Evolutionary conservation across 2,329 filamentous ascomycete genomes (phyloP), one percentile per base, ranked within the genome.

Genomic region (Fusarium pseudonygamai): DNA sequence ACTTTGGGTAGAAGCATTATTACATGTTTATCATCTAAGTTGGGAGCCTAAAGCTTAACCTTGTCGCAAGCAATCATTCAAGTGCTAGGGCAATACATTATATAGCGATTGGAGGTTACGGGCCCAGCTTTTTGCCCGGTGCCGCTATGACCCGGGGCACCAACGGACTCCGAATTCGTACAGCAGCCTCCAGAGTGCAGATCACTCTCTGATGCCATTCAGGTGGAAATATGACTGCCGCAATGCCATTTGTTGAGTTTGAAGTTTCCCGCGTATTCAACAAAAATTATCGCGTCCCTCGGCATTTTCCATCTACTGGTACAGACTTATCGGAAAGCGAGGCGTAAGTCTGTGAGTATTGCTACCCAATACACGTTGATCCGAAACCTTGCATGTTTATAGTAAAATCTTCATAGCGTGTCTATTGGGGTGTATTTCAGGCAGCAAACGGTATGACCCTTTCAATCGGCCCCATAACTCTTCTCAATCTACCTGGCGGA

Each of bases 331-430:
- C 1, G 9, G 36, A 10, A 37, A 5, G 16, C 16, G 16, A 18
- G 16, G 16, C 16, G 3, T 22, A 3, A 8, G 20, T 40, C 39
- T n/a, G 37, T 39, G 18, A 12, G 22, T 11, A 10, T 22, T 20
- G 9, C 16, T 37, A 18, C 16, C 16, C 0, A 18, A 37, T 37
- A 18, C 36, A 6, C 9, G 5, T 37, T 11, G 9, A 20, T 37
- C 36, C 36, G 5, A 37, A 37, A 37, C 9, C 8, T 10, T 6
- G 3, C 16, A 6, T 37, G 18, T 20, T 12, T 9, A 20, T 20
- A 12, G 4, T 4, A 39, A 39, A 20, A 12, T 2, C 4, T 7
- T 12, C 37, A 12, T 20, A 12, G 7, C 3, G 5, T 12, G 9
- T 22, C 37, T 39, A 20, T 6, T 5, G 10, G 36, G 9, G 4